Conservation (phyloP, 2,329 filamentous ascomycete species). For the Thelonectria discophora region DNA sequence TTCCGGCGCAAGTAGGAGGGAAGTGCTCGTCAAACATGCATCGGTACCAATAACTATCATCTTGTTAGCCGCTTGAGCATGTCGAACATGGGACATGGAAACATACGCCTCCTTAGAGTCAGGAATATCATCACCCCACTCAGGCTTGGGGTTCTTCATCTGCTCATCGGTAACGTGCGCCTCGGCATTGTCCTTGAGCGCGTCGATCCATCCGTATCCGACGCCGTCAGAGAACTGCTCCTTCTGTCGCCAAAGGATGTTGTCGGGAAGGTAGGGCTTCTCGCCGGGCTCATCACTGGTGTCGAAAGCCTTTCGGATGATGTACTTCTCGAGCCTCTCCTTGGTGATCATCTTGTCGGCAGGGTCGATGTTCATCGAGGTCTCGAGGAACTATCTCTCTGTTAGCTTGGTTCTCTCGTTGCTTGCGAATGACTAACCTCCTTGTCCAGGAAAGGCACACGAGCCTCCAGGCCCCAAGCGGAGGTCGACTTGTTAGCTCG, state of each 20-base stretch:
- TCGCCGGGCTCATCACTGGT: slow-evolving; percentile 83
- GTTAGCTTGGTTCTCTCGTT: slow-evolving; percentile 32
- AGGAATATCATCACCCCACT: slow-evolving; percentile 93
- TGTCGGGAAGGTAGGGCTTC: slow-evolving; percentile 89
- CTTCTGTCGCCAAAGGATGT: slow-evolving; percentile 98
- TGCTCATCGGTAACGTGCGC: slow-evolving; percentile 92
- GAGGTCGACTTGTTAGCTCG: slow-evolving; percentile 99
- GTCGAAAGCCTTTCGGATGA: slow-evolving; percentile 97
- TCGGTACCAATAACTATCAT: slow-evolving; percentile 88
- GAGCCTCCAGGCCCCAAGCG: slow-evolving; percentile 96
- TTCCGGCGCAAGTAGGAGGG: slow-evolving; percentile 87
- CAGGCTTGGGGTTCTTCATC: slow-evolving; percentile 97
- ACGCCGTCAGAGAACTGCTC: slow-evolving; percentile 99
- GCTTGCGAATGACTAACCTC: slow-evolving; percentile 58
- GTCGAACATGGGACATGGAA: neutral
- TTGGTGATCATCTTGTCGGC: slow-evolving; percentile 94
- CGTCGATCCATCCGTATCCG: slow-evolving; percentile 98
- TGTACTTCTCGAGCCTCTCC: slow-evolving; percentile 95
- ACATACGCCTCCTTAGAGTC: slow-evolving; percentile 94
- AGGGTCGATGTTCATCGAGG: slow-evolving; percentile 92
- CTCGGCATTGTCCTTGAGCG: slow-evolving; percentile 93
- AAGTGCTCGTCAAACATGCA: slow-evolving; percentile 99
- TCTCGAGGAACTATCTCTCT: slow-evolving; percentile 78
- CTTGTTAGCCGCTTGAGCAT: slow-evolving; percentile 37
- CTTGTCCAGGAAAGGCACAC: slow-evolving; percentile 98